Evolutionary conservation across 768 basidiomycete genomes (phyloP), one percentile per base, ranked within the genome.

Genomic region (Boletus subcaerulescens): DNA sequence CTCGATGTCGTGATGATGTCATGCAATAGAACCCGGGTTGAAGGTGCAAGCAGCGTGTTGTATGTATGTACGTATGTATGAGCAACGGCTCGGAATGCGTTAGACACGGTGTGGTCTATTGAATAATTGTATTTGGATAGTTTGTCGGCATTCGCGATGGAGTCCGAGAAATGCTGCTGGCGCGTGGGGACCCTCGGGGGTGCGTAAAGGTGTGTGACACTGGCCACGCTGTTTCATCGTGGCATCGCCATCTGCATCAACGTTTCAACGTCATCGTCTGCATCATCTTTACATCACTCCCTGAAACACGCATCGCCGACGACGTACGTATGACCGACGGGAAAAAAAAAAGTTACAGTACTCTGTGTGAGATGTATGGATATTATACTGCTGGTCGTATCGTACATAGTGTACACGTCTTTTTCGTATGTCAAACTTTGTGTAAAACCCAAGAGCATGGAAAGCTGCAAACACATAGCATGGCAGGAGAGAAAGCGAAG

Each of bases 391-490:
- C 52, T 57, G 26, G 13, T 55, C 57, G 57, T 65, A 67, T 68
- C 63, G 53, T 66, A 66, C 65, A 68, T 52, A 53, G 46, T 49
- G 55, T 68, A 68, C 65, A 66, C 39, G 26, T 55, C 52, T 60
- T 50, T 60, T 53, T 52, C 26, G 31, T 62, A 39, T 42, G 44
- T 47, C 47, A 52, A 61, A 45, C 58, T 41, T 53, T 35, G 46
- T 51, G 50, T 45, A 49, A 6, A 22, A 55, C 57, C 55, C 59
- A 59, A 52, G 52, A 50, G 53, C 54, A 63, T 29, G 29, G 7
- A 29, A 29, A 29, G 29, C 29, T 64, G 65, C 57, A 38, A 59
- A 33, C 53, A 59, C 47, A 48, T 36, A 44, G 50, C 56, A 55
- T 52, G 55, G 46, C 58, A 52, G 43, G 35, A 52, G 48, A 45